Conservation (phyloP, 1,284 basidiomycete genomes). For the Agroathelia rolfsii region DNA sequence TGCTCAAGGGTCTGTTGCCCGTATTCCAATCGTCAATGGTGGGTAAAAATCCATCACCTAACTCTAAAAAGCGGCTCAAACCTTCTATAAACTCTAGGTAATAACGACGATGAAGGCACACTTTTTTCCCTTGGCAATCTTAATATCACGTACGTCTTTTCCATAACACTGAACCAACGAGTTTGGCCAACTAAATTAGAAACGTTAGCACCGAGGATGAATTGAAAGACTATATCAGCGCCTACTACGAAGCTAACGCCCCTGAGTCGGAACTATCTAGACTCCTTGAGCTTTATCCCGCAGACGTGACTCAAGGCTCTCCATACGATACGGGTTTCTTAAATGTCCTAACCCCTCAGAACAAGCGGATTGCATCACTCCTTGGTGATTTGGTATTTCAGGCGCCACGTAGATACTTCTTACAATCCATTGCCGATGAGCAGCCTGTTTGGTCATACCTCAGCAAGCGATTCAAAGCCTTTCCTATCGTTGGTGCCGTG, state of each 20-base stretch:
- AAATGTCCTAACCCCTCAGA: conserved; percentile 38
- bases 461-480: conserved; percentile 32
- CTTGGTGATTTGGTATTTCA: conserved; percentile 46
- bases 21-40: conserved; percentile 38
- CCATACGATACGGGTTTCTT: conserved; percentile 38
- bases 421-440: conserved; percentile 29
- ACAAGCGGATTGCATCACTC: conserved; percentile 42
- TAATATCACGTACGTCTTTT: conserved; percentile 29
- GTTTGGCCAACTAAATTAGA: conserved; percentile 4
- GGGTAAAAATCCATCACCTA: conserved; percentile 8
- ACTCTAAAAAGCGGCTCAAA: too few species aligned
- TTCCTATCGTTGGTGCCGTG: conserved; percentile 35
- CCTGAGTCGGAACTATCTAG: conserved; percentile 19
- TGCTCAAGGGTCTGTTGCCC: conserved; percentile 29
- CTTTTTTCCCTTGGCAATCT: conserved; percentile 32
- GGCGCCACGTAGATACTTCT: conserved; percentile 42
- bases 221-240: conserved; percentile 26
- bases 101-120: conserved; percentile 47
- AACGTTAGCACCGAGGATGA: conserved; percentile 26
- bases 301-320: conserved; percentile 34
- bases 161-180: not conserved
- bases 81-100: too few species aligned
- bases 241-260: conserved; percentile 23
- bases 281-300: conserved; percentile 30
- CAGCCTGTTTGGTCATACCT: conserved; percentile 38